phyloP scores from a whole-genome alignment of 192 early-diverging fungal genomes.

The Gaertneriomyces semiglobifer region DNA sequence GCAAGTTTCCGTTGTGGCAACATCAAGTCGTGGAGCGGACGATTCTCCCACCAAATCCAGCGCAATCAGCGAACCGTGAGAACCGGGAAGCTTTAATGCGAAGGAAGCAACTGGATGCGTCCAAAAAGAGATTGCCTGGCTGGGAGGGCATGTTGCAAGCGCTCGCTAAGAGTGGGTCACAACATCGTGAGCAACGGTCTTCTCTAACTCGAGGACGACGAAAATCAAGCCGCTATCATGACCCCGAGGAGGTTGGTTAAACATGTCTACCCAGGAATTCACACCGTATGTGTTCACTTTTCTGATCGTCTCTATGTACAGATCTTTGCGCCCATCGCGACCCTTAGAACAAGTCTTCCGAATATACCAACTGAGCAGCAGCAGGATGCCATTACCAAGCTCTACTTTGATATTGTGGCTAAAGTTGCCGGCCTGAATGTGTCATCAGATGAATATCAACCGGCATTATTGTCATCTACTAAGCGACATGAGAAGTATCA shows the following conservation, averaged over 20 bases:
- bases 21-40: conserved; percentile 16
- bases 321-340: no score
- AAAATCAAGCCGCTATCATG: conserved; percentile 8
- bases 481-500: no score
- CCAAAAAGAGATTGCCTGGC: conserved; percentile 11
- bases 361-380: no score
- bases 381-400: no score
- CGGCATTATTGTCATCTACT: no score
- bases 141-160: conserved; percentile 13
- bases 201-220: neutral
- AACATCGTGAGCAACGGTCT: neutral
- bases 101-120: neutral
- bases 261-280: no score
- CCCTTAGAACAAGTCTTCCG: no score
- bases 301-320: no score
- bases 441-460: no score
- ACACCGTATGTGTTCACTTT: no score
- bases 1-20: conserved; percentile 22
- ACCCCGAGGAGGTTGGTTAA: conserved; percentile 4
- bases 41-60: conserved; percentile 4
- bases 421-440: no score
- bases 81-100: neutral
- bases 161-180: neutral
- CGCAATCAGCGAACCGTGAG: neutral
- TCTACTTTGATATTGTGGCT: no score